A percentile compares a stretch with the other conserved stretches of the same genome.
Evolutionary conservation across 495 filamentous ascomycete species (phyloP).

Genomic region (Immersiella caudata): DNA sequence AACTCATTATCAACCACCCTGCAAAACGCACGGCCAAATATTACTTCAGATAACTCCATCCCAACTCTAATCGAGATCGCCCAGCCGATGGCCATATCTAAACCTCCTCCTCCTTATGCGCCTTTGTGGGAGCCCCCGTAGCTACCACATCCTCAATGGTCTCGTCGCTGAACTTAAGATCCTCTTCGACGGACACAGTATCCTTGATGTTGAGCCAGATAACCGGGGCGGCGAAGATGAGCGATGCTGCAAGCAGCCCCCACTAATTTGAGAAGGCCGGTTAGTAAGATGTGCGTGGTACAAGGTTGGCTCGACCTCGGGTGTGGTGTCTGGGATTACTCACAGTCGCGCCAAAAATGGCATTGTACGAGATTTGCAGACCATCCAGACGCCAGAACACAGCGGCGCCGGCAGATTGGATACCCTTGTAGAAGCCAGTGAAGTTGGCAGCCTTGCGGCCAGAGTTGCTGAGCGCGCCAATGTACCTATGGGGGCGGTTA

Average conservation of each 20-base stretch:
- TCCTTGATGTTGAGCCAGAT: conserved; percentile 80
- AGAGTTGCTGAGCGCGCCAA: conserved; percentile 91
- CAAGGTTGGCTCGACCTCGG: neutral
- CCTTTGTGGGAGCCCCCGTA: neutral
- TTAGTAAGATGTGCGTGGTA: neutral
- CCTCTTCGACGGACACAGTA: conserved; percentile 69
- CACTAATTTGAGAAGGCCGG: conserved; percentile 47
- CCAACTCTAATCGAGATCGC: neutral
- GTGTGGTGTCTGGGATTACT: conserved; percentile 21
- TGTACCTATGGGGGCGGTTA: conserved; percentile 61
- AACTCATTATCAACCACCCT: neutral
- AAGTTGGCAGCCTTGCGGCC: conserved; percentile 90
- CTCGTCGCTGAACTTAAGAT: conserved; percentile 83
- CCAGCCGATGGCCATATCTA: neutral
- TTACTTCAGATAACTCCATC: neutral
- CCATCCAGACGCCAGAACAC: conserved; percentile 82
- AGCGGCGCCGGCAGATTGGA: conserved; percentile 92
- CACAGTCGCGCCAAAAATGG: conserved; percentile 57
- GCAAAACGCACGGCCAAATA: neutral
- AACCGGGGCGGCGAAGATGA: conserved; percentile 76
- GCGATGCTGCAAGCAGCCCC: conserved; percentile 69
- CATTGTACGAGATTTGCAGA: conserved; percentile 62
- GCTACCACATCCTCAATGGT: conserved; percentile 65
- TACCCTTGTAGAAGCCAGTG: conserved; percentile 92
- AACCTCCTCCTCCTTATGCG: conserved; percentile 17